Percentiles rank a stretch among this genome's conserved stretches.
Evolutionary conservation across 2,329 filamentous ascomycete species (phyloP).

Genomic region (Raffaelea albimanens): DNA sequence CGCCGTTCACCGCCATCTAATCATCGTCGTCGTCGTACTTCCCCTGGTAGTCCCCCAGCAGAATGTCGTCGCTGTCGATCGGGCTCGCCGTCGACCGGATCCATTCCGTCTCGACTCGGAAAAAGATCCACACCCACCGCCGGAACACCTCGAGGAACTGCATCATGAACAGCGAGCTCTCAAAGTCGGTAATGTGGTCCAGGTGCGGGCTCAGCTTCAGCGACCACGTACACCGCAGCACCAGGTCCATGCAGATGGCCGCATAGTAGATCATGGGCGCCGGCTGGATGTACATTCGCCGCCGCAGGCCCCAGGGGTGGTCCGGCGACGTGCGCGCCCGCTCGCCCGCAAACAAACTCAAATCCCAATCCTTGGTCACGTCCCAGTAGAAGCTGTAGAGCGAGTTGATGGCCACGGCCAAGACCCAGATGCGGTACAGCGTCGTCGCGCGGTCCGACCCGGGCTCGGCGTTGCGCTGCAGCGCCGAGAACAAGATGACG

Average conservation of each 20-base stretch:
- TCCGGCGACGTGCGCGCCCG: conserved; percentile 50
- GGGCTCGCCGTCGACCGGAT: conserved; percentile 48
- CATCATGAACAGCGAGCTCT: conserved; percentile 80
- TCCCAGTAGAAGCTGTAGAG: conserved; percentile 99
- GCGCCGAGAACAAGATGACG: conserved; percentile 70
- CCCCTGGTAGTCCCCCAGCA: conserved; percentile 62
- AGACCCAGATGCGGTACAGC: conserved; percentile 54
- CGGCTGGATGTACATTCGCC: conserved; percentile 58
- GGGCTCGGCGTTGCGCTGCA: conserved; percentile 46
- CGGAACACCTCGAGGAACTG: conserved; percentile 80
- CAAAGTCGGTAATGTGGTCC: conserved; percentile 76
- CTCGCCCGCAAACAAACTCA: conserved; percentile 62
- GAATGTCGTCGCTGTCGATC: conserved; percentile 55
- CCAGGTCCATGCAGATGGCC: conserved; percentile 68
- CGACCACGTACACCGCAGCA: conserved; percentile 83
- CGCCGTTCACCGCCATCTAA: background rate
- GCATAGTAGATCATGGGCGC: conserved; percentile 69
- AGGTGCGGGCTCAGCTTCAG: conserved; percentile 77
- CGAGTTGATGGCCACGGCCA: conserved; percentile 71
- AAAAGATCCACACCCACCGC: conserved; percentile 95
- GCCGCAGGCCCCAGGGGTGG: conserved; percentile 69
- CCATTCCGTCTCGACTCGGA: conserved; percentile 92
- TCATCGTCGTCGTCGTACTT: conserved; percentile 41
- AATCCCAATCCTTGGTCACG: conserved; percentile 90
- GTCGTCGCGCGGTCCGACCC: conserved; percentile 26